A percentile compares a stretch with the other conserved stretches of the same genome.
phyloP scores from a whole-genome alignment of 768 basidiomycete species.

The Mycena metata region DNA sequence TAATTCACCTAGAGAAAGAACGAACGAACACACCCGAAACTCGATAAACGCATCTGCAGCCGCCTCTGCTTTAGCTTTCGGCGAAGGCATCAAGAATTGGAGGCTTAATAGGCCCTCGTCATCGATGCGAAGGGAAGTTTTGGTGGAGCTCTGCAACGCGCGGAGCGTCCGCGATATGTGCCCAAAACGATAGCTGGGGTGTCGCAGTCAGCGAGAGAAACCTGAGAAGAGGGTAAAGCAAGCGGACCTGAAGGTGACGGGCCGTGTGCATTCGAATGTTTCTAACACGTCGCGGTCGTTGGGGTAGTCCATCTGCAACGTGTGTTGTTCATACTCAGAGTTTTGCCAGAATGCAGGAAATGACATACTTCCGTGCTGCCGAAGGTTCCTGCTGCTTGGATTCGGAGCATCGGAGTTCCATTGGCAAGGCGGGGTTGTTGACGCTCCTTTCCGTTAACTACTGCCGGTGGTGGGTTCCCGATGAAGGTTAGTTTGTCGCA shows the following conservation, averaged over 20 bases:
- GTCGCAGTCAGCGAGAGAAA: background rate
- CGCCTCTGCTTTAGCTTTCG: slow-evolving; percentile 57
- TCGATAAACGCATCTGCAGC: slow-evolving; percentile 80
- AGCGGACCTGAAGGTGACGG: slow-evolving; percentile 78
- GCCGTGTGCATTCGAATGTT: slow-evolving; percentile 82
- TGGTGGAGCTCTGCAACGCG: slow-evolving; percentile 86
- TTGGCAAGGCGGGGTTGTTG: slow-evolving; percentile 39
- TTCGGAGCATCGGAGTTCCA: slow-evolving; percentile 78
- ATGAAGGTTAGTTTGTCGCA: slow-evolving; percentile 89
- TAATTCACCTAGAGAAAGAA: background rate
- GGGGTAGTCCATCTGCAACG: slow-evolving; percentile 91
- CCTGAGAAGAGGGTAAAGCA: background rate
- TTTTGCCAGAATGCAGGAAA: background rate
- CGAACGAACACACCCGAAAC: slow-evolving; percentile 76
- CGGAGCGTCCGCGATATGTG: slow-evolving; percentile 80
- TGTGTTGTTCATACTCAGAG: slow-evolving; percentile 7
- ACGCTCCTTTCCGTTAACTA: slow-evolving; percentile 41
- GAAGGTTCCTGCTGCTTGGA: slow-evolving; percentile 85
- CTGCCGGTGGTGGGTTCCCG: slow-evolving; percentile 70
- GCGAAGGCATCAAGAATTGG: slow-evolving; percentile 88
- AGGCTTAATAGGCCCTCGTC: slow-evolving; percentile 85
- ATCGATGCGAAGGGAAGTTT: slow-evolving; percentile 91
- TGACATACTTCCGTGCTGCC: slow-evolving; percentile 83
- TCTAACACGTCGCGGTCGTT: slow-evolving; percentile 93
- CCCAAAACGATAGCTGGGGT: slow-evolving; percentile 81